phyloP scores from a whole-genome alignment of 1,139 yeast genomes.

The Arxiozyma slooffiae region DNA sequence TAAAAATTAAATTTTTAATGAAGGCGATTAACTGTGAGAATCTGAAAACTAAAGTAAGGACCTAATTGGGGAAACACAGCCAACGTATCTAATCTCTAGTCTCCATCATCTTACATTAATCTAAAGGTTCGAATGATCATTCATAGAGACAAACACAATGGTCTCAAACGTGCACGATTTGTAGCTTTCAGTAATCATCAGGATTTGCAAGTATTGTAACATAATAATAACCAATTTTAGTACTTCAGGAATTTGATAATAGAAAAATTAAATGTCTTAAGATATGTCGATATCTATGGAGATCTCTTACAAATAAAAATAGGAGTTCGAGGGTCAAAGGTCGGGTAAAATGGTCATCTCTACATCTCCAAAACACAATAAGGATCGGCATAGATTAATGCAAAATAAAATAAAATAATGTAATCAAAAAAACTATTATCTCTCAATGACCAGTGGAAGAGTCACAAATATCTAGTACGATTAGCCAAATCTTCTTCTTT shows the following conservation, averaged over 20 bases:
- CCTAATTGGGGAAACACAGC: neutral
- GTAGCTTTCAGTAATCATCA: neutral
- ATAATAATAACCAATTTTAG: neutral
- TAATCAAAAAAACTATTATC: neutral
- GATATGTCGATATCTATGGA: too few relatives aligned
- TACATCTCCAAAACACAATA: neutral
- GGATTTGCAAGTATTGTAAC: neutral
- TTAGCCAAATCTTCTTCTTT: neutral
- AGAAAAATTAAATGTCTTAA: too few relatives aligned
- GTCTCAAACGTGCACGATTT: neutral
- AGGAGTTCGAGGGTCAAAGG: neutral
- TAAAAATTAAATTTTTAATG: neutral
- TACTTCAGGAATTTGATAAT: too few relatives aligned
- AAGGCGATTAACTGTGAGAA: neutral
- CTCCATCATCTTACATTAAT: neutral
- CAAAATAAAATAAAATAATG: too few relatives aligned
- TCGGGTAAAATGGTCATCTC: neutral
- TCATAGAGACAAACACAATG: neutral
- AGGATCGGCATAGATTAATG: neutral
- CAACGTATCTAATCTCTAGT: neutral
- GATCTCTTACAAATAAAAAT: too few relatives aligned
- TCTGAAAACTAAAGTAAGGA: neutral
- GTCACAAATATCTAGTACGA: neutral
- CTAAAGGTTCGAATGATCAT: neutral
- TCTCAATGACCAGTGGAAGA: neutral